phyloP scores from a whole-genome alignment of 2,329 filamentous ascomycete genomes.

The Paraphoma sp. region DNA sequence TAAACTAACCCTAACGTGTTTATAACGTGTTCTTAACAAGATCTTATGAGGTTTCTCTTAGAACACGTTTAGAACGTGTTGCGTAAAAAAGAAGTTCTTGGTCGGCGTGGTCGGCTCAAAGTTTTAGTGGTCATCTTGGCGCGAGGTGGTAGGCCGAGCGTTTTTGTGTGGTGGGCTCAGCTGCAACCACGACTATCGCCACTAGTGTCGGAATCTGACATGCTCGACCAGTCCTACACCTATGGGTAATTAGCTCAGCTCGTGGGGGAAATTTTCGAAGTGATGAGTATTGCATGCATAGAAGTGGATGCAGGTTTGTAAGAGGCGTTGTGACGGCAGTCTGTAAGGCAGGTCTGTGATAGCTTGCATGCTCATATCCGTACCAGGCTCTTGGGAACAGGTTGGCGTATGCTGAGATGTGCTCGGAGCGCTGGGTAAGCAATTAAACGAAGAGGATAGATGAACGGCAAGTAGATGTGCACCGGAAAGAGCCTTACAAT shows the following conservation, averaged over 20 bases:
- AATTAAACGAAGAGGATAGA: slow-evolving; percentile 3
- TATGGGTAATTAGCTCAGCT: slow-evolving; percentile 9
- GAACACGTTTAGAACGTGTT: no score
- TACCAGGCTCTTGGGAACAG: slow-evolving; percentile 20
- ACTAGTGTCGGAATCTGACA: slow-evolving; percentile 14
- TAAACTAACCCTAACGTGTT: no score
- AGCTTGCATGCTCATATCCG: slow-evolving; percentile 13
- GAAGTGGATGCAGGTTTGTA: not conserved
- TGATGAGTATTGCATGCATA: slow-evolving; percentile 11
- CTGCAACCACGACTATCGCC: not conserved
- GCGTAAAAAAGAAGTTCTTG: no score
- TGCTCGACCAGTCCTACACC: slow-evolving; percentile 8
- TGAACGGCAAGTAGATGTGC: not conserved
- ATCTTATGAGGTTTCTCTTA: no score
- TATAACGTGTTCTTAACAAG: no score
- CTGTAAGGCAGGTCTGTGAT: slow-evolving; percentile 9
- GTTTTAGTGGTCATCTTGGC: no score
- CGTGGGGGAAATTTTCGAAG: slow-evolving; percentile 7
- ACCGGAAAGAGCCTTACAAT: not conserved
- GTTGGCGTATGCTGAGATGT: slow-evolving; percentile 2
- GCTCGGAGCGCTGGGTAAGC: slow-evolving; percentile 1
- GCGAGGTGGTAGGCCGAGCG: no score
- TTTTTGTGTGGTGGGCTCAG: no score
- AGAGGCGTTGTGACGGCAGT: slow-evolving; percentile 4
- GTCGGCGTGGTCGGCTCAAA: no score